phyloP scores from a whole-genome alignment of 495 filamentous ascomycete genomes.

The Terfezia boudieri region DNA sequence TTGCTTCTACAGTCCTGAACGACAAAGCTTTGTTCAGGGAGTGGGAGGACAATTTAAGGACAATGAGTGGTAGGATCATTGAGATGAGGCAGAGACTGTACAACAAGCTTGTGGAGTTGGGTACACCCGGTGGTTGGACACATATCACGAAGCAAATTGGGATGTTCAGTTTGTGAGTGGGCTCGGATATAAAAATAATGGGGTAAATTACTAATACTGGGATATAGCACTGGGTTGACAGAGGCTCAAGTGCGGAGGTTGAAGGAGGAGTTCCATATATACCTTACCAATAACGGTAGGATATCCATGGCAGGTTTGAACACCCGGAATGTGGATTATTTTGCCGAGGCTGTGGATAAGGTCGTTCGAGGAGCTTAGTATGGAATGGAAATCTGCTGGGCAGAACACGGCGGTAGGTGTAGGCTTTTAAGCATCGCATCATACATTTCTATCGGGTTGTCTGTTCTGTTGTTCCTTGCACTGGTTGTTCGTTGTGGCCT shows the following conservation, averaged over 20 bases:
- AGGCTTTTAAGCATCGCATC: too few relatives aligned
- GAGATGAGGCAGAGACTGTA: conserved; percentile 63
- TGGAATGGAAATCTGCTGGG: conserved; percentile 20
- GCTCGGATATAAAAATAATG: neutral
- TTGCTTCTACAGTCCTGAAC: conserved; percentile 67
- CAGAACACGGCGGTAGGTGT: neutral
- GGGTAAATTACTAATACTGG: neutral
- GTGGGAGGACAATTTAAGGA: conserved; percentile 80
- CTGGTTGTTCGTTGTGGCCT: too few relatives aligned
- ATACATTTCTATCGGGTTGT: too few relatives aligned
- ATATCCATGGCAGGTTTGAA: conserved; percentile 96
- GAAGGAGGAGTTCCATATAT: conserved; percentile 63
- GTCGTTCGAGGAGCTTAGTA: conserved; percentile 36
- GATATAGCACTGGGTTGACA: conserved; percentile 43
- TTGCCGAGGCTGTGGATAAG: conserved; percentile 69
- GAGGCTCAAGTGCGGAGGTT: conserved; percentile 72
- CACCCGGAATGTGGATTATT: conserved; percentile 72
- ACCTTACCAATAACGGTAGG: conserved; percentile 89
- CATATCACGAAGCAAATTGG: conserved; percentile 98
- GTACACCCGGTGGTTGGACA: conserved; percentile 77
- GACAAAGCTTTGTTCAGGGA: conserved; percentile 61
- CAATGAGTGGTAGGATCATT: conserved; percentile 86
- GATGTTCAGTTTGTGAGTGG: conserved; percentile 69
- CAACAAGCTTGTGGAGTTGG: conserved; percentile 51
- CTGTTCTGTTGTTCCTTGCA: too few relatives aligned